Base-by-base conservation (phyloP, 352 stramenopile species). In the Pythium folliculosum region DNA sequence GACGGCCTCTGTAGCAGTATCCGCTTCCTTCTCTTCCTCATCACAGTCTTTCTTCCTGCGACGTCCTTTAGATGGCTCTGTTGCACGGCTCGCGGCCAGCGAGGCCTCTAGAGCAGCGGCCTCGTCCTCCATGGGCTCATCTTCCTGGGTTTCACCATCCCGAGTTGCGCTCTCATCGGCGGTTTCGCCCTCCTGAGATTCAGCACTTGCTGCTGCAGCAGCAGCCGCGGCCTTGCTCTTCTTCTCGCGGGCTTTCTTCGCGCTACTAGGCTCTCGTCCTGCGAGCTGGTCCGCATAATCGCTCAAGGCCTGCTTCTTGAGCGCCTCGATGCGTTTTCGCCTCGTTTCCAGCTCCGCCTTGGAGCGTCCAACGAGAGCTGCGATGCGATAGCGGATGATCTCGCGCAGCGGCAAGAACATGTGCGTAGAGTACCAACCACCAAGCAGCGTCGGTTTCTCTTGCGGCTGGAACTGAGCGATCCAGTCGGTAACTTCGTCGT, bases 371-470 rank as follows among this genome's bases (percentile, higher is more conserved):
- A 94, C 85, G 7, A 92, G 74, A 21, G 83, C 75, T 7, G 84
- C 86, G 37, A 94, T 92, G 35, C 84, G 86, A 60, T 82, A 73
- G 17, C 84, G 78, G 45, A 94, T 83, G 40, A 92, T 91, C 63
- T 94, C 86, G 14, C 86, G 86, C 47, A 94, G 64, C 9, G 81
- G 78, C 54, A 89, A 43, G 47, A 94, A 94, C 84, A 94, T 90
- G 53, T 91, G 82, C 35, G 82, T 84, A 21, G 86, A 81, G 72
- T 86, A 94, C 86, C 86, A 94, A 3, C 86, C 86, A 27, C 82
- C 81, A 3, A 91, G 75, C 16, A 94, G 67, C 32, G 82, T 82
- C 21, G 86, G 82, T 37, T 65, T 68, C 22, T 74, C 57, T 43
- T 77, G 79, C 52, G 74, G 71, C 21, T 70, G 21, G 27, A 92